Percentiles rank a stretch among this genome's conserved stretches.
Evolutionary conservation across 2,329 filamentous ascomycete genomes (phyloP).

Genomic region (Sporothrix luriei): DNA sequence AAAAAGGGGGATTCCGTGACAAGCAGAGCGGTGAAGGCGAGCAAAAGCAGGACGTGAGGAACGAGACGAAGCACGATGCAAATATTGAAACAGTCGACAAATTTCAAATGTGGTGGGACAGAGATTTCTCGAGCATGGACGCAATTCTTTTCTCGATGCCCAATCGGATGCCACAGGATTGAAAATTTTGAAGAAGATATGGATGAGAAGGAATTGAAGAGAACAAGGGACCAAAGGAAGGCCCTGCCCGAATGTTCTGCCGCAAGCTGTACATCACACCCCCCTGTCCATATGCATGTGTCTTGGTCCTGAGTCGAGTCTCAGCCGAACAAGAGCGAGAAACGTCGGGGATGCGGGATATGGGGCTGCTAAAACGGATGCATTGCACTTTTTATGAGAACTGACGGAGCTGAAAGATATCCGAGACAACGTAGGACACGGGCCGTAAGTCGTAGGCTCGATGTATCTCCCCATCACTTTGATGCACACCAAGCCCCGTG

Average conservation of each 20-base stretch:
- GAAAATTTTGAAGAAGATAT: neutral
- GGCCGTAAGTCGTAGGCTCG: neutral
- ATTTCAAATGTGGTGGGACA: neutral
- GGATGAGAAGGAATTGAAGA: neutral
- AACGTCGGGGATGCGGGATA: neutral
- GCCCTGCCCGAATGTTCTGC: neutral
- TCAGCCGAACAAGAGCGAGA: neutral
- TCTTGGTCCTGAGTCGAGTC: slow-evolving; percentile 6
- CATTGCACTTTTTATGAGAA: neutral
- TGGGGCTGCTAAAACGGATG: neutral
- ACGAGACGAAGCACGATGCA: neutral
- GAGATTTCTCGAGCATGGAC: neutral
- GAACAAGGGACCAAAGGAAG: neutral
- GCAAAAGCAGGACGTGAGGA: neutral
- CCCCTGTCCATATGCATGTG: neutral
- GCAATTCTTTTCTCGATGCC: neutral
- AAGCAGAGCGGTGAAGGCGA: neutral
- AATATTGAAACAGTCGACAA: neutral
- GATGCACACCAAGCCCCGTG: slow-evolving; percentile 21
- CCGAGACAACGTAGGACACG: slow-evolving; percentile 3
- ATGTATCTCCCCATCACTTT: neutral
- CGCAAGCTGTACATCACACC: slow-evolving; percentile 4
- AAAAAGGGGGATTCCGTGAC: neutral
- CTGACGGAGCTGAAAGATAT: neutral
- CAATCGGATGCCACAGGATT: slow-evolving; percentile 4